phyloP scores from a whole-genome alignment of 1,284 basidiomycete species.

The Polyporus tsugae region DNA sequence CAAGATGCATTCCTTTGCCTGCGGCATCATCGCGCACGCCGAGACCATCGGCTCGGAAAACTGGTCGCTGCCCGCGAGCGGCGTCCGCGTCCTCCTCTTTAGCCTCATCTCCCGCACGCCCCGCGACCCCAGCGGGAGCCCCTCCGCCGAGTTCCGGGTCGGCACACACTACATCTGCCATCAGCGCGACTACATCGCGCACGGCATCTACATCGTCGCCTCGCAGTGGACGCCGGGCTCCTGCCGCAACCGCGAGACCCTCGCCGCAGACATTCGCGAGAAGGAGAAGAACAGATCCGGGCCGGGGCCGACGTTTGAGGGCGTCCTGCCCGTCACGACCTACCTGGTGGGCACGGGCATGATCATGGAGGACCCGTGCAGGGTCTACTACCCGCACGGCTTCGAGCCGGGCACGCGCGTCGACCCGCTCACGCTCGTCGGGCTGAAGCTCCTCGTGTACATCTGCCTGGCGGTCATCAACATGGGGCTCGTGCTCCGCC shows the following conservation, averaged over 20 bases:
- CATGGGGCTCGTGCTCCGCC: conserved; percentile 5
- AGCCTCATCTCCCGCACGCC: conserved; percentile 5
- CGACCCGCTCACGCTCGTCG: background rate
- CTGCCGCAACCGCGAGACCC: background rate
- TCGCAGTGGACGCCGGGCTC: background rate
- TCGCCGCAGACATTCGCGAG: background rate
- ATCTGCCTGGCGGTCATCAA: conserved; percentile 3
- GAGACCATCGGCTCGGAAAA: background rate
- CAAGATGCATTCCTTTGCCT: conserved; percentile 1
- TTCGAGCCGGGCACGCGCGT: background rate
- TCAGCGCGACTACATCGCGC: background rate
- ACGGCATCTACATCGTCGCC: conserved; percentile 10
- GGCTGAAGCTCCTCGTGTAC: background rate
- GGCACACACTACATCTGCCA: background rate
- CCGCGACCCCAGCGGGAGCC: background rate
- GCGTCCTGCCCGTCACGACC: background rate
- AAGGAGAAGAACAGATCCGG: background rate
- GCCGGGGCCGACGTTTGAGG: background rate
- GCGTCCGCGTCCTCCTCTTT: conserved; percentile 2
- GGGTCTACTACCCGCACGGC: background rate
- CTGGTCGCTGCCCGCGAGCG: background rate
- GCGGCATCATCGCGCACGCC: background rate
- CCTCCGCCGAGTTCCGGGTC: conserved; percentile 1
- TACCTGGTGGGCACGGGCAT: conserved; percentile 6
- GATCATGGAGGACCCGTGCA: background rate